phyloP scores from a whole-genome alignment of 768 basidiomycete species.

The Galerina marginata region DNA sequence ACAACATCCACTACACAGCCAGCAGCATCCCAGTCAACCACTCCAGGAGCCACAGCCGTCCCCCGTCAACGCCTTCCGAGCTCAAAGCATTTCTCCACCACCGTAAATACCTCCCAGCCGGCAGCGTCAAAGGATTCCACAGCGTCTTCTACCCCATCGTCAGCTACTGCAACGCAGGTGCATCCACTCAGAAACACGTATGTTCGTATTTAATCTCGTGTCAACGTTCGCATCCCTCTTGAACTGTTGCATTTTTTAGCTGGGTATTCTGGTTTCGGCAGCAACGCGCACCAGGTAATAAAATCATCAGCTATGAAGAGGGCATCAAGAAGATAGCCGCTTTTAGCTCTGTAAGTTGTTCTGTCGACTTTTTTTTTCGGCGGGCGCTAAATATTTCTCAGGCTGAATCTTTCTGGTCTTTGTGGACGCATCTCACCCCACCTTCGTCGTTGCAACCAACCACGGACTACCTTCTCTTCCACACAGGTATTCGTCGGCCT shows the following conservation, averaged over 20 bases:
- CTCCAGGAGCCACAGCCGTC: slow-evolving; percentile 26
- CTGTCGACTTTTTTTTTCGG: background rate
- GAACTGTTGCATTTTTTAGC: slow-evolving; percentile 43
- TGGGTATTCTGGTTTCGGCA: slow-evolving; percentile 95
- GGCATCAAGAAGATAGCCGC: slow-evolving; percentile 92
- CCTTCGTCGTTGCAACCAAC: slow-evolving; percentile 86
- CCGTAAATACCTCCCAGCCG: slow-evolving; percentile 47
- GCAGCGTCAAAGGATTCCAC: slow-evolving; percentile 47
- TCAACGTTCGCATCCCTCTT: slow-evolving; percentile 29
- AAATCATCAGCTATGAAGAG: slow-evolving; percentile 91
- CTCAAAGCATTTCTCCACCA: slow-evolving; percentile 75
- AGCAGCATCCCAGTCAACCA: slow-evolving; percentile 25
- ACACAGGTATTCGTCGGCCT: slow-evolving; percentile 81
- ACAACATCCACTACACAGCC: slow-evolving; percentile 30
- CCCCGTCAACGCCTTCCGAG: slow-evolving; percentile 55
- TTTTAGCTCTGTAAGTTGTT: slow-evolving; percentile 76
- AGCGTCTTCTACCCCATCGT: slow-evolving; percentile 38
- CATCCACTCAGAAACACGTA: slow-evolving; percentile 89
- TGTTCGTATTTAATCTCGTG: slow-evolving; percentile 60
- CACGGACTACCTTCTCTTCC: slow-evolving; percentile 94
- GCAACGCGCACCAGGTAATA: slow-evolving; percentile 88
- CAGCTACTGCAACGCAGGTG: slow-evolving; percentile 43
- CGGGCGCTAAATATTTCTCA: slow-evolving; percentile 32
- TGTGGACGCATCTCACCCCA: slow-evolving; percentile 89
- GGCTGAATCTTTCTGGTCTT: slow-evolving; percentile 96